Evolutionary conservation across 352 stramenopile genomes (phyloP).

Genomic region (Ophiocytium majus): DNA sequence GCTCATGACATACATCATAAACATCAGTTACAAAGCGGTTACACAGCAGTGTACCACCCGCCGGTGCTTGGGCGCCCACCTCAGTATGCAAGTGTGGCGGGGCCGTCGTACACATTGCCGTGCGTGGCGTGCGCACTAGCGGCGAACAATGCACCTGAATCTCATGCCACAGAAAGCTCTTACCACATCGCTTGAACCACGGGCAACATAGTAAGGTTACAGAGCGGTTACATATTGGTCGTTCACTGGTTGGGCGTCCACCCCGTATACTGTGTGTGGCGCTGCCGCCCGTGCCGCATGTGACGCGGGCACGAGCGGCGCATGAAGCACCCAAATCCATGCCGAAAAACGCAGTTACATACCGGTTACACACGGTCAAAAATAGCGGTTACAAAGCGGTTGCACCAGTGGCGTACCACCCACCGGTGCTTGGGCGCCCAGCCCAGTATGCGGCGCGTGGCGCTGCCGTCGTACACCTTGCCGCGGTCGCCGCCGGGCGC

Average conservation of each 20-base stretch:
- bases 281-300: background rate
- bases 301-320: background rate
- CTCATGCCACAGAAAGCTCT: no score
- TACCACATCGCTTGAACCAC: no score
- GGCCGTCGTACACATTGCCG: constrained; percentile 45
- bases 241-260: no score
- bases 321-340: background rate
- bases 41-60: background rate
- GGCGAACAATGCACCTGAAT: no score
- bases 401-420: background rate
- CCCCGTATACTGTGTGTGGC: background rate
- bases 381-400: no score
- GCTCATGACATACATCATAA: no score
- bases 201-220: no score
- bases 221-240: no score
- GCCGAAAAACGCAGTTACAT: background rate
- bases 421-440: constrained; percentile 32
- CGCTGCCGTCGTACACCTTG: constrained; percentile 45
- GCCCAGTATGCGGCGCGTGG: constrained; percentile 24
- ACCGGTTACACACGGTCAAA: no score
- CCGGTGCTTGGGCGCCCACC: constrained; percentile 29
- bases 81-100: constrained; percentile 23
- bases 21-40: no score
- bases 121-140: no score
- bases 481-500: background rate